Percentiles rank a stretch among this genome's conserved stretches.
These are phyloP conservation scores for Cadophora luteo-olivacea DNA, from an alignment of 2,329 filamentous ascomycete genomes.

Conservation along the genomic window DNA sequence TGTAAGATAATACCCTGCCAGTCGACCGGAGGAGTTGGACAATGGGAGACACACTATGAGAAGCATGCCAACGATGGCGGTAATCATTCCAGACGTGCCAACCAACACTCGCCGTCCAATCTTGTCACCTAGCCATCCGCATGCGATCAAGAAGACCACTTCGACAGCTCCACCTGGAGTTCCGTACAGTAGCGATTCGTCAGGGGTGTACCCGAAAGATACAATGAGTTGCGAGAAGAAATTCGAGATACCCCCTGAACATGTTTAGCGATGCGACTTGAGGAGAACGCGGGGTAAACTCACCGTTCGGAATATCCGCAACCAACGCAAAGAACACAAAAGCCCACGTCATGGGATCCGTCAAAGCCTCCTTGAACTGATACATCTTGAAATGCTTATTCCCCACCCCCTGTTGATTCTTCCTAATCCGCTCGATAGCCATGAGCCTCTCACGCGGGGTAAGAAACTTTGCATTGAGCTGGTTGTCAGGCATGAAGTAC, in stretches of 20 bases:
- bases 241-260: constrained; percentile 57
- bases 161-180: constrained; percentile 42
- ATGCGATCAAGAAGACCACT: constrained; percentile 38
- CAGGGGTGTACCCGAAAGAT: constrained; percentile 48
- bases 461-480: constrained; percentile 52
- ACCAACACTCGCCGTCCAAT: constrained; percentile 41
- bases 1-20: constrained; percentile 51
- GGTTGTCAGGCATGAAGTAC: constrained; percentile 52
- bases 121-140: constrained; percentile 41
- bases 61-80: constrained; percentile 44
- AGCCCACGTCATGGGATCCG: constrained; percentile 44
- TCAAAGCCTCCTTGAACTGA: constrained; percentile 57
- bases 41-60: constrained; percentile 48
- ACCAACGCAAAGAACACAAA: constrained; percentile 54
- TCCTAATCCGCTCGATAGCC: constrained; percentile 53
- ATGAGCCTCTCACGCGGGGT: constrained; percentile 52
- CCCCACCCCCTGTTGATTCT: constrained; percentile 64
- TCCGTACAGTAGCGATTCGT: constrained; percentile 42
- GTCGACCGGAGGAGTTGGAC: constrained; percentile 46
- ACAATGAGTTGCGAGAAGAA: constrained; percentile 66
- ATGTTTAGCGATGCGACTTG: constrained; percentile 11
- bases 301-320: constrained; percentile 43
- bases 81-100: constrained; percentile 46
- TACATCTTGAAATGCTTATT: constrained; percentile 59
- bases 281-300: not conserved